Base-by-base conservation (phyloP, 345 rosid genomes). In the Citrus medica region DNA sequence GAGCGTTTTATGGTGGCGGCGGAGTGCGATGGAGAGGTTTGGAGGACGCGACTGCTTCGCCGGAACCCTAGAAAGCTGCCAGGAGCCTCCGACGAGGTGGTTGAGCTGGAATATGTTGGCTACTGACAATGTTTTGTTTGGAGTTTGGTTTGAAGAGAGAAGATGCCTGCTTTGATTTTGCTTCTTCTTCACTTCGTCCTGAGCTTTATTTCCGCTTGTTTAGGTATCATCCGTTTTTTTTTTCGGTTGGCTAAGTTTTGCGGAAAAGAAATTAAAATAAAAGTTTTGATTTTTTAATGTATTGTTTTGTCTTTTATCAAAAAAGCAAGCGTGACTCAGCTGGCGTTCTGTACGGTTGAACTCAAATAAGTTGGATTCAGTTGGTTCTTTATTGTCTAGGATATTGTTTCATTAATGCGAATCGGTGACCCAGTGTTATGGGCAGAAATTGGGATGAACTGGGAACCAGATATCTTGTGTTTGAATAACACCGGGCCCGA, bases 111-210 rank as follows among this genome's bases (percentile, higher is more conserved):
- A 46, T 77, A 78, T 69, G 40, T 81, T 32, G 25, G 76, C 33
- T 80, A 72, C 76, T 91, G 89, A 87, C 81, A 63, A 90, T 85
- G 94, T 81, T 88, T 71, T 73, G 73, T 80, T 74, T 77, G 82
- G 84, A 82, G 74, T 79, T 66, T 84, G 58, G 73, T 77, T 80
- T 78, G 69, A 72, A 71, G 79, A 80, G 81, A 74, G 85, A 90
- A 80, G 87, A 89, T 90, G 98, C 74, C 76, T 32, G 76, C 79
- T 69, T 78, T 76, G 69, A 78, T 80, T 81, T 75, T 86, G 67
- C 86, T 88, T 70, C 81, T 88, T 79, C 82, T 87, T 79, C 87
- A 81, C 81, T 78, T 82, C 48, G 88, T 88, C 76, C 69, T 66
- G 69, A 69, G 69, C 82, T 85, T 84, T 71, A 46, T 78, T 80